Base-by-base conservation (phyloP, 2,329 filamentous ascomycete genomes). In the Hymenoscyphus occultus region DNA sequence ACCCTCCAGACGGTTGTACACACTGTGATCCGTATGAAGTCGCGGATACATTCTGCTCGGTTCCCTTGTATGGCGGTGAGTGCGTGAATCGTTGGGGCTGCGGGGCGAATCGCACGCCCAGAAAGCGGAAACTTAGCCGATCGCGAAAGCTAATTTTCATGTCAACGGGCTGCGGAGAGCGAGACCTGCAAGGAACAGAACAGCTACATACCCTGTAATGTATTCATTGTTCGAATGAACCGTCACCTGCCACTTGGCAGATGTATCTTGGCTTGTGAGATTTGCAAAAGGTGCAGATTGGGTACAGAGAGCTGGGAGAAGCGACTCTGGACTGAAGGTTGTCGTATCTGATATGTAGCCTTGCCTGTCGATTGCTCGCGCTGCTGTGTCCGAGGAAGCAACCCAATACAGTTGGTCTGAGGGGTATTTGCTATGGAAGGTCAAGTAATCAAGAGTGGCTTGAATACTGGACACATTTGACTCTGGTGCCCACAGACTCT, bases 291-390 rank as follows among this genome's bases (percentile, higher is more conserved):
- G 80, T 79, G 70, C 70, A n/a, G 68, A 68, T 65, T 84, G 81
- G 0, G 81, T 83, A 71, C 82, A 84, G 12, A 84, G 74, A 2
- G 81, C 78, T 3, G 82, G 82, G 3, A 83, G 74, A n/a, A 69
- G 56, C 12, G 75, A 69, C 39, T 69, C 65, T 19, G 68, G 63
- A 3, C 75, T 71, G 13, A 72, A 57, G 31, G 59, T 60, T n/a
- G 40, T 31, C 22, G 60, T 66, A 14, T 74, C 68, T 35, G 70
- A 68, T 51, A 79, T 77, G n/a, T 70, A 74, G 2, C 69, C 70
- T 10, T 64, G 35, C 5, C 65, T 61, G 62, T 69, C 56, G 19
- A 72, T 69, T 10, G 67, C 66, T 64, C 68, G 60, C 2, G 57
- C 45, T 22, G 45, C 56, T 31, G 63, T 57, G 1, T 39, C 22